phyloP scores from a whole-genome alignment of 192 early-diverging fungal genomes.

The Diversispora eburnea region DNA sequence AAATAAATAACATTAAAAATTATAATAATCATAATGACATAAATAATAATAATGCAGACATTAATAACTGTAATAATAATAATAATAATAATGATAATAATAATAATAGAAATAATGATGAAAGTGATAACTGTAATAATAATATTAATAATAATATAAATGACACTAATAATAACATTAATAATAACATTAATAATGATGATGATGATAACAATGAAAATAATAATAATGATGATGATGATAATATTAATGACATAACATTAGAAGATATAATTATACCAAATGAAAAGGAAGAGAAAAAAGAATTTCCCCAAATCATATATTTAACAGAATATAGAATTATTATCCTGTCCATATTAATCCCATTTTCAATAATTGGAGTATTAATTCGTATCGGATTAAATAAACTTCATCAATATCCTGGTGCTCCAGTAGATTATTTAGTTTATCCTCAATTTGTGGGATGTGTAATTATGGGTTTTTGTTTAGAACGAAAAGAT shows the following conservation, averaged over 20 bases:
- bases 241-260: neutral
- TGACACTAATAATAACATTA: neutral
- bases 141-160: too few species aligned
- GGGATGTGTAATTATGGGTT: slow-evolving; percentile 65
- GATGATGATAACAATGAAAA: too few species aligned
- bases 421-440: slow-evolving; percentile 56
- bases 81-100: too few species aligned
- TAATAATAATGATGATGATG: neutral
- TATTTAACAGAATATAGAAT: slow-evolving; percentile 6
- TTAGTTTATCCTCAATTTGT: slow-evolving; percentile 64
- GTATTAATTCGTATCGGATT: slow-evolving; percentile 59
- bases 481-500: slow-evolving; percentile 34
- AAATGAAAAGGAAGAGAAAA: neutral
- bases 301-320: neutral
- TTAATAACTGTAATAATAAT: too few species aligned
- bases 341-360: slow-evolving; percentile 29
- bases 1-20: too few species aligned
- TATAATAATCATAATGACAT: too few species aligned
- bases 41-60: too few species aligned
- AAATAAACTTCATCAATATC: slow-evolving; percentile 52
- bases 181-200: neutral
- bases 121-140: too few species aligned
- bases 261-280: too few species aligned
- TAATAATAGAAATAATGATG: too few species aligned
- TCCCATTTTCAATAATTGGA: slow-evolving; percentile 62